Percentiles rank a stretch among this genome's conserved stretches.
Conservation (phyloP, 768 basidiomycete genomes). For the Psilocybe tampanensis region DNA sequence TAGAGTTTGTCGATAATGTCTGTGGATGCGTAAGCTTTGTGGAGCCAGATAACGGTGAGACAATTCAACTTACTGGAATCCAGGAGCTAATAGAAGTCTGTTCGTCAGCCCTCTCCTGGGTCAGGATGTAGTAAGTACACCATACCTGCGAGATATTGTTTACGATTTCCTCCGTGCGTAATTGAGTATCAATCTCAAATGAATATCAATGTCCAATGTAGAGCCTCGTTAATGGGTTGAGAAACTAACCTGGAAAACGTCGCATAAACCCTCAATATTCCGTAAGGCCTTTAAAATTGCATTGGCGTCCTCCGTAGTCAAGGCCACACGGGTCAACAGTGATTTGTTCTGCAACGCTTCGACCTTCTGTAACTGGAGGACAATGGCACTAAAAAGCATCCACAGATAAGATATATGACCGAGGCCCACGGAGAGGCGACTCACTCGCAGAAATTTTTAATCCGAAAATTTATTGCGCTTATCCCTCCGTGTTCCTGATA, state of each 20-base stretch:
- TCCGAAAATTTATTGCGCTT: not conserved
- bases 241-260: constrained; percentile 12
- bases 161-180: constrained; percentile 1
- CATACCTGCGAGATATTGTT: constrained; percentile 4
- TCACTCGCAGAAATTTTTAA: constrained; percentile 1
- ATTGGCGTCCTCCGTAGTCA: not conserved
- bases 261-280: constrained; percentile 9
- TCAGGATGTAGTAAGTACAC: too few species aligned
- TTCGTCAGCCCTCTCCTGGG: too few species aligned
- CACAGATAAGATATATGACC: too few species aligned
- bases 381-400: not conserved
- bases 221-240: not conserved
- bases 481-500: not conserved
- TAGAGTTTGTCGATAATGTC: too few species aligned
- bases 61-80: too few species aligned
- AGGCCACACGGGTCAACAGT: not conserved
- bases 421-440: not conserved
- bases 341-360: not conserved
- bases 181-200: constrained; percentile 8
- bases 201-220: not conserved
- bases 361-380: not conserved
- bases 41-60: too few species aligned
- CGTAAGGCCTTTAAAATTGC: constrained; percentile 7
- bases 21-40: too few species aligned
- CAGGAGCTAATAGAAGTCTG: too few species aligned